Percentiles rank a stretch among this genome's conserved stretches.
Evolutionary conservation across 345 rosid genomes (phyloP).

Genomic region (Arabidopsis suecica): DNA sequence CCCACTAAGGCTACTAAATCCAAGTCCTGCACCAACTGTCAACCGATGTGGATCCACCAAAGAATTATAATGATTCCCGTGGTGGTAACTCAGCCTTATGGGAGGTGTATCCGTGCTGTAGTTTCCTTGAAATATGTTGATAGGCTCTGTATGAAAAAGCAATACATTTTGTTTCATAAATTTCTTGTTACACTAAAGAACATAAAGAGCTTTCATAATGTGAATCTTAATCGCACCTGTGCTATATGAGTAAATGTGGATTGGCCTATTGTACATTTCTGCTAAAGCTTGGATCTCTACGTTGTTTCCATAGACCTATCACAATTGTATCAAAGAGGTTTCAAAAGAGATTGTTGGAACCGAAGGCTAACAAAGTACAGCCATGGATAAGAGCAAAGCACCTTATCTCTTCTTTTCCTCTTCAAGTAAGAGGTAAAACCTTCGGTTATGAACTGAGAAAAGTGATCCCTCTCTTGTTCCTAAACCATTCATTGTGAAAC

Average conservation of each 20-base stretch:
- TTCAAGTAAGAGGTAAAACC: slow-evolving; percentile 90
- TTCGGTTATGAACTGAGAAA: slow-evolving; percentile 96
- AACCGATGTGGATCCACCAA: slow-evolving; percentile 88
- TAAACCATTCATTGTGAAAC: slow-evolving; percentile 43
- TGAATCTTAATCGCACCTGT: slow-evolving; percentile 61
- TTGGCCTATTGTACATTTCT: slow-evolving; percentile 97
- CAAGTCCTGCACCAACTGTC: slow-evolving; percentile 96
- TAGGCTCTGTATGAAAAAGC: slow-evolving; percentile 65
- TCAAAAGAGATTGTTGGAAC: slow-evolving; percentile 8
- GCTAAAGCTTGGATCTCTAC: slow-evolving; percentile 94
- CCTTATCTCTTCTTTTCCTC: slow-evolving; percentile 99
- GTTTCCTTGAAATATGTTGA: slow-evolving; percentile 93
- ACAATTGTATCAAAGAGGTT: slow-evolving; percentile 8
- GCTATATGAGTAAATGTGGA: slow-evolving; percentile 91
- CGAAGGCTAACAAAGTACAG: background rate
- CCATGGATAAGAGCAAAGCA: slow-evolving; percentile 37
- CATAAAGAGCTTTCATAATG: slow-evolving; percentile 10
- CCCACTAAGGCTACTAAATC: slow-evolving; percentile 93
- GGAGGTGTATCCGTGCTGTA: slow-evolving; percentile 91
- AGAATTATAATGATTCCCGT: slow-evolving; percentile 97
- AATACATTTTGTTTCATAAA: slow-evolving; percentile 3
- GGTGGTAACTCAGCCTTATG: slow-evolving; percentile 88
- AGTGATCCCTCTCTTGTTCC: slow-evolving; percentile 98
- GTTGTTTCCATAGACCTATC: slow-evolving; percentile 97
- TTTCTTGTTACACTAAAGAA: slow-evolving; percentile 5